Conservation (phyloP, 2,329 filamentous ascomycete genomes). For the Colletotrichum ledebouriae region DNA sequence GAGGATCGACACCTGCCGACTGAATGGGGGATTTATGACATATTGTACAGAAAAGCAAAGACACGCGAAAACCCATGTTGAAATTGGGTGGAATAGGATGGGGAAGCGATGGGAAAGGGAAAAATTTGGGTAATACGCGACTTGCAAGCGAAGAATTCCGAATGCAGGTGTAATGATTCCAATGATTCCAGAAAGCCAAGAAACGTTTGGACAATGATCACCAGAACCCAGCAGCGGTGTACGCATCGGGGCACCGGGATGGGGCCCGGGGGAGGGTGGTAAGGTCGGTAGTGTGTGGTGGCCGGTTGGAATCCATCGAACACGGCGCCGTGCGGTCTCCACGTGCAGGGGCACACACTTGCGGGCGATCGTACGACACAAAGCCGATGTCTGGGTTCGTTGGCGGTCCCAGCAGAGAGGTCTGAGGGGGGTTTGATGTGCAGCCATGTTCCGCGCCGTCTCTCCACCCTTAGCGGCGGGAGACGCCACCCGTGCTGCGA, state of each 20-base stretch:
- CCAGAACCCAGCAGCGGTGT: constrained; percentile 20
- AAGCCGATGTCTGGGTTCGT: no score
- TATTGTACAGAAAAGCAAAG: no score
- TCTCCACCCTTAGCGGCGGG: constrained; percentile 29
- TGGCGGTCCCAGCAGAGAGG: constrained; percentile 1
- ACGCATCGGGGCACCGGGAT: constrained; percentile 17
- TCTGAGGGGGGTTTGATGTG: neutral
- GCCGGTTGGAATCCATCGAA: constrained; percentile 24
- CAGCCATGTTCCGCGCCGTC: constrained; percentile 18
- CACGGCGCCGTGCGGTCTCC: neutral
- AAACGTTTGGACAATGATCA: constrained; percentile 17
- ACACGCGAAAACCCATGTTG: no score
- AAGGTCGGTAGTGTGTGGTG: neutral
- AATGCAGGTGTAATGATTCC: constrained; percentile 31
- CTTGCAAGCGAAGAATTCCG: constrained; percentile 6
- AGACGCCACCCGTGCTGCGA: constrained; percentile 29
- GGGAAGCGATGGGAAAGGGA: no score
- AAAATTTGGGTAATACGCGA: no score
- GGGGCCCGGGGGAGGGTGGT: neutral
- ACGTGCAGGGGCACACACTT: neutral
- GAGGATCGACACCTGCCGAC: no score
- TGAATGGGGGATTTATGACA: no score
- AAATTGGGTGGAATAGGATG: no score
- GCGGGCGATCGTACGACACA: neutral
- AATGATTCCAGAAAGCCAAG: constrained; percentile 20